phyloP scores from a whole-genome alignment of 192 early-diverging fungal genomes.

The Fimicolochytrium jonesii region DNA sequence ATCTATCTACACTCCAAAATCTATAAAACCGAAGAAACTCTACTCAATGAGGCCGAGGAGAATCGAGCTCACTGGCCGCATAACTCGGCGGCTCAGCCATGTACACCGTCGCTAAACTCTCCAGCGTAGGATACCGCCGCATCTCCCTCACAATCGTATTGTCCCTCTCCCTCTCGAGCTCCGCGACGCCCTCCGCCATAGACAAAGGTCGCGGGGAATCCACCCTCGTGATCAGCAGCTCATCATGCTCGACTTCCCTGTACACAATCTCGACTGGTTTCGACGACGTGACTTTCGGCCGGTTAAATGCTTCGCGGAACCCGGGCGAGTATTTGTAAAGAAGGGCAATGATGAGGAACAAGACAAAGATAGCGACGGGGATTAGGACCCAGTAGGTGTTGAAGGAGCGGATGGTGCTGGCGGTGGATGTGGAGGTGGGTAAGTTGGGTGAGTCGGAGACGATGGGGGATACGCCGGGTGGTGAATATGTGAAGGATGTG shows the following conservation, averaged over 20 bases:
- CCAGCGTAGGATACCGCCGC: background rate
- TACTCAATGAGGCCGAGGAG: no score
- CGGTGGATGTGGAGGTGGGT: background rate
- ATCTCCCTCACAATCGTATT: background rate
- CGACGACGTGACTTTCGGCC: background rate
- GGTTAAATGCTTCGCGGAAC: background rate
- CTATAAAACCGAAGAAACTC: no score
- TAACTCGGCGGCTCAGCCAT: slow-evolving; percentile 1
- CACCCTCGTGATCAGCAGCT: no score
- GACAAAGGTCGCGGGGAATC: no score
- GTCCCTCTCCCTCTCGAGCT: background rate
- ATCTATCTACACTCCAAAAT: no score
- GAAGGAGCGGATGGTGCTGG: background rate
- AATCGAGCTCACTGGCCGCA: background rate
- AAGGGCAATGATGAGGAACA: background rate
- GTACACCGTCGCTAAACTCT: slow-evolving; percentile 3
- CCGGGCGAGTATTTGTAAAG: background rate
- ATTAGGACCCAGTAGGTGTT: background rate
- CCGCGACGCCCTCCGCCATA: background rate
- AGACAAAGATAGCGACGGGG: background rate
- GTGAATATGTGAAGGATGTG: no score
- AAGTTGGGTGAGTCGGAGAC: background rate
- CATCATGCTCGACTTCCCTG: background rate
- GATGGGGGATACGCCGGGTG: no score
- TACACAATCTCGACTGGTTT: slow-evolving; percentile 1